Conservation (phyloP, 2,329 filamentous ascomycete genomes). For the Endothia cerciana region DNA sequence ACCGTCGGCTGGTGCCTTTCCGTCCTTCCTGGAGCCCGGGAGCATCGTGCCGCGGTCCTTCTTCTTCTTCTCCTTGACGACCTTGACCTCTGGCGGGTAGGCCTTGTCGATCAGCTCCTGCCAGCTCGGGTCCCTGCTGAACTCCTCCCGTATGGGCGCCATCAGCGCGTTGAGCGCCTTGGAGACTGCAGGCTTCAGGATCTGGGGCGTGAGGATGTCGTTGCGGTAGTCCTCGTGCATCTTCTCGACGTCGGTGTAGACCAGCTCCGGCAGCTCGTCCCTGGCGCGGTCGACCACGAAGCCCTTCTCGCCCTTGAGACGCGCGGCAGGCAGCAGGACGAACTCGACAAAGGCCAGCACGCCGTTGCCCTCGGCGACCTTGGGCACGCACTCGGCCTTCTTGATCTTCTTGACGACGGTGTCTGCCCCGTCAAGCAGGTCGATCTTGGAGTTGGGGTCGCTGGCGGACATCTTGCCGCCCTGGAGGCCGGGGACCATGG, state of each 20-base stretch:
- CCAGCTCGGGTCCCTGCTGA: constrained; percentile 64
- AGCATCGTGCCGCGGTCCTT: constrained; percentile 76
- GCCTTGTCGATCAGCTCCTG: constrained; percentile 76
- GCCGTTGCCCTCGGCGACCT: constrained; percentile 81
- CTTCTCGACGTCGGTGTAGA: constrained; percentile 75
- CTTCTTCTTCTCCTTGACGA: constrained; percentile 75
- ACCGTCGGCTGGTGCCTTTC: constrained; percentile 26
- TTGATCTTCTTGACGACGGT: constrained; percentile 79
- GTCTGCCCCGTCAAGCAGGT: constrained; percentile 82
- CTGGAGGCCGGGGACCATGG: constrained; percentile 83
- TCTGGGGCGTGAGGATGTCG: constrained; percentile 83
- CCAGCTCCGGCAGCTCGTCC: constrained; percentile 70
- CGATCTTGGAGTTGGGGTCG: constrained; percentile 75
- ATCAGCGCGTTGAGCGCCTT: constrained; percentile 74
- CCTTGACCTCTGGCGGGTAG: constrained; percentile 73
- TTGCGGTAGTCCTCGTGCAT: constrained; percentile 79
- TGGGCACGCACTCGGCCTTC: constrained; percentile 80
- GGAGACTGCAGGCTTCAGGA: constrained; percentile 83
- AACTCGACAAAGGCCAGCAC: constrained; percentile 85
- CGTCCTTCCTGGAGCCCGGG: constrained; percentile 47
- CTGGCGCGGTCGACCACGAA: constrained; percentile 71
- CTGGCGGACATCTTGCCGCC: constrained; percentile 87
- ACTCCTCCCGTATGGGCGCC: constrained; percentile 76
- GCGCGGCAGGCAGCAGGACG: constrained; percentile 78
- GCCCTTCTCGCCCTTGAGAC: constrained; percentile 61